phyloP scores from a whole-genome alignment of 2,329 filamentous ascomycete genomes.

The Penicillium sp. region DNA sequence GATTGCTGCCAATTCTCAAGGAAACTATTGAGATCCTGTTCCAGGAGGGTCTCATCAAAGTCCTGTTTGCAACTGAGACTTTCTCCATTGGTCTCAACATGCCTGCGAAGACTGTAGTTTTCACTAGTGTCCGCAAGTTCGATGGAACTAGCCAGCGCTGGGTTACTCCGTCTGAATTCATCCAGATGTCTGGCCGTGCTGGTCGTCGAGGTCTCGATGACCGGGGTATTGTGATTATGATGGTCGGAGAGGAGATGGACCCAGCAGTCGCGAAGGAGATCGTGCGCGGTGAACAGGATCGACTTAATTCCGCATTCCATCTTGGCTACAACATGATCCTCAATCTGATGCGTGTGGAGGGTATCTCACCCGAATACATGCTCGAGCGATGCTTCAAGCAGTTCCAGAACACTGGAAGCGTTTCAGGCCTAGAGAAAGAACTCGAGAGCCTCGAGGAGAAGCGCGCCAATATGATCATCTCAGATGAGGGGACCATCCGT shows the following conservation, averaged over 20 bases:
- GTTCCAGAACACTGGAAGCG: constrained; percentile 91
- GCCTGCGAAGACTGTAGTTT: constrained; percentile 99
- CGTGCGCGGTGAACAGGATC: constrained; percentile 93
- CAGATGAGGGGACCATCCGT: constrained; percentile 83
- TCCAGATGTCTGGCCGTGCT: constrained; percentile 97
- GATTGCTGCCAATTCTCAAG: constrained; percentile 90
- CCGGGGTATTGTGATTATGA: constrained; percentile 98
- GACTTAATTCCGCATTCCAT: constrained; percentile 95
- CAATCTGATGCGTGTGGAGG: constrained; percentile 94
- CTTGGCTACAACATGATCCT: constrained; percentile 99
- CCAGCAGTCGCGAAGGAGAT: constrained; percentile 91
- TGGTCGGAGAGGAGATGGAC: constrained; percentile 96
- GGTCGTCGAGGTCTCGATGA: constrained; percentile 96
- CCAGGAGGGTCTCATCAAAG: constrained; percentile 96
- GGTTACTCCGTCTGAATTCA: constrained; percentile 91
- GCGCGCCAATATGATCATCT: constrained; percentile 69
- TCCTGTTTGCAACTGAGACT: constrained; percentile 95
- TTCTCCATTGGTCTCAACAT: constrained; percentile 99
- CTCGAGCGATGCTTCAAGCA: constrained; percentile 97
- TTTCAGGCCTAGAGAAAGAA: constrained; percentile 79
- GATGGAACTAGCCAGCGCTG: constrained; percentile 79
- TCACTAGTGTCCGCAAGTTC: constrained; percentile 93
- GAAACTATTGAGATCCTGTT: constrained; percentile 99
- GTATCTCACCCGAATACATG: constrained; percentile 99
- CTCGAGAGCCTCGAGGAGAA: constrained; percentile 74